phyloP scores from a whole-genome alignment of 1,284 basidiomycete species.

The Puccinia triticina region DNA sequence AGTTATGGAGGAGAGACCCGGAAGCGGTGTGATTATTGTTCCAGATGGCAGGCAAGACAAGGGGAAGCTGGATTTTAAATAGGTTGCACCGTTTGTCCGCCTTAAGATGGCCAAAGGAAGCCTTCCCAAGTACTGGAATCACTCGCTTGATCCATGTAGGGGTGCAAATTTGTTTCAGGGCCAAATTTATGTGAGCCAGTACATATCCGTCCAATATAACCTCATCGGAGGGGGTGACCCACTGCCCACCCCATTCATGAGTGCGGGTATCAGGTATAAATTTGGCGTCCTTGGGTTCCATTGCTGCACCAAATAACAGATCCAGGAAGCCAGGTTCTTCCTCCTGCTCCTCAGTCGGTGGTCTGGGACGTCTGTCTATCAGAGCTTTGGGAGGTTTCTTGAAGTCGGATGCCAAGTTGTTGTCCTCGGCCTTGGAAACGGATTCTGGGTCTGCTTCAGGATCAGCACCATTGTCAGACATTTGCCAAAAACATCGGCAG shows the following conservation, averaged over 20 bases:
- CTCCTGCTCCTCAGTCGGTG: not conserved
- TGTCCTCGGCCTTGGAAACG: not conserved
- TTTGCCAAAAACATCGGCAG: conserved; percentile 16
- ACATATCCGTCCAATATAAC: not conserved
- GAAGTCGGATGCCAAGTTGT: too few relatives aligned
- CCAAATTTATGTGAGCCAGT: not conserved
- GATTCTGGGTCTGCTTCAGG: not conserved
- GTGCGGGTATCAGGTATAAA: not conserved
- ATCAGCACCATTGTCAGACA: not conserved
- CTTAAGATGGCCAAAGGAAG: conserved; percentile 48
- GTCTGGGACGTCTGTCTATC: not conserved
- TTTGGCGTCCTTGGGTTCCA: conserved; percentile 4
- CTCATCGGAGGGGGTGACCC: not conserved
- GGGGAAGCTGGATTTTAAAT: conserved; percentile 13
- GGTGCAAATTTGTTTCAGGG: not conserved
- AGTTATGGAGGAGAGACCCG: conserved; percentile 4
- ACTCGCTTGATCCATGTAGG: conserved; percentile 32
- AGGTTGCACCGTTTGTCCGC: conserved; percentile 53
- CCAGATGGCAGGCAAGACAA: not conserved
- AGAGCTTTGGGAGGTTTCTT: not conserved
- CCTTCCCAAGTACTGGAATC: conserved; percentile 31
- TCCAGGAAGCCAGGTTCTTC: not conserved
- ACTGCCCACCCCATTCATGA: conserved; percentile 17
- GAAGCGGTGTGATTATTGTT: not conserved
- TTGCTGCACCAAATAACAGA: not conserved